Percentiles rank a stretch among this genome's conserved stretches.
Conservation (phyloP, 768 basidiomycete species). For the Floccularia luteovirens region DNA sequence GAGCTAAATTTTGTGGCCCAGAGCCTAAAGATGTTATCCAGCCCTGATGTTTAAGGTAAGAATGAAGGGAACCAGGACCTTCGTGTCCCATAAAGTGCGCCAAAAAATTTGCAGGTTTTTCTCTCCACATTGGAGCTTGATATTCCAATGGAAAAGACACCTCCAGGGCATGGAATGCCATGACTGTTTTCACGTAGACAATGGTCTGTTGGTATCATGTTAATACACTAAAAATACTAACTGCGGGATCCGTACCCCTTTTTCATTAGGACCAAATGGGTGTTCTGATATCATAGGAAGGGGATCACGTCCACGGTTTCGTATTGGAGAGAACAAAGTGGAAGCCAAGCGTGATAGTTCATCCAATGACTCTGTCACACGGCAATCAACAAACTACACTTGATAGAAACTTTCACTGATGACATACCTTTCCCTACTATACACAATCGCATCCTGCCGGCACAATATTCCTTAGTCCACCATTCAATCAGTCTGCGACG, state of each 20-base stretch:
- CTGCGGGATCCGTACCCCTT: slow-evolving; percentile 44
- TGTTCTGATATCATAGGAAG: slow-evolving; percentile 62
- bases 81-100: slow-evolving; percentile 87
- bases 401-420: background rate
- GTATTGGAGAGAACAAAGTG: slow-evolving; percentile 64
- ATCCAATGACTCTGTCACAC: slow-evolving; percentile 59
- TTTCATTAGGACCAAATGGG: slow-evolving; percentile 66
- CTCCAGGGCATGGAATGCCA: slow-evolving; percentile 79
- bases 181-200: slow-evolving; percentile 83
- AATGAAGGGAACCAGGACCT: slow-evolving; percentile 85
- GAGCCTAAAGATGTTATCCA: slow-evolving; percentile 70
- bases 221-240: background rate
- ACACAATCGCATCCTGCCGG: slow-evolving; percentile 74
- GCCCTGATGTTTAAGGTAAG: slow-evolving; percentile 83
- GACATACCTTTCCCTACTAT: slow-evolving; percentile 68
- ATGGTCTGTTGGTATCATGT: slow-evolving; percentile 44
- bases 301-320: slow-evolving; percentile 53
- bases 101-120: slow-evolving; percentile 73
- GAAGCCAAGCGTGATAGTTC: slow-evolving; percentile 58
- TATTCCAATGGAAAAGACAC: slow-evolving; percentile 73
- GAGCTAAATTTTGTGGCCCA: slow-evolving; percentile 52
- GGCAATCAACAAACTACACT: slow-evolving; percentile 1
- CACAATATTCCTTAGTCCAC: slow-evolving; percentile 80
- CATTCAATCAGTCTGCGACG: slow-evolving; percentile 75
- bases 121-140: slow-evolving; percentile 65